Base-by-base conservation (phyloP, 2,329 filamentous ascomycete genomes). In the Fusarium burgessii region DNA sequence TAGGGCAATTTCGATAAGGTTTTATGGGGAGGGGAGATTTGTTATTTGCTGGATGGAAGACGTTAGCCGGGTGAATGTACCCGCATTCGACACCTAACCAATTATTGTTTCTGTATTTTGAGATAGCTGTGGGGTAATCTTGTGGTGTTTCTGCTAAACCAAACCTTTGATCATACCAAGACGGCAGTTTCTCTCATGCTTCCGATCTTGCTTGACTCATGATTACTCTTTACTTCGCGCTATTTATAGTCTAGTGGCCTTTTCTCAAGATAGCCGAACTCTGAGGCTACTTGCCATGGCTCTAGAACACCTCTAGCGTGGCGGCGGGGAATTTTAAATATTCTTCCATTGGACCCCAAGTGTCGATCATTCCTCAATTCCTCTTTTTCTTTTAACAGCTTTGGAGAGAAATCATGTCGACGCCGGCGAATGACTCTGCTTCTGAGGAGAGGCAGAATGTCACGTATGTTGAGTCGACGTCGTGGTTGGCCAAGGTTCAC, bases 401-500 rank as follows among this genome's bases (percentile, higher is more conserved):
- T n/a, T 25, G 20, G 2, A 15, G 20, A 6, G 18, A 6, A 27
- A 35, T 20, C 8, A 68, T 76, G 74, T 51, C 70, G 17, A 47
- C 56, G 3, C 49, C 59, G 4, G 35, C 38, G 6, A 74, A 38
- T 20, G 40, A 38, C 6, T n/a, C 47, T 25, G 32, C 35, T 7
- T 29, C 45, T 17, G 46, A 57, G 11, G 65, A 36, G 27, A 57
- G 27, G 13, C 46, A 27, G 12, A 4, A 20, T 18, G 33, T 58
- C 0, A 36, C 23, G 0, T n/a, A 38, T 23, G 11, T 25, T 3
- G 58, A 73, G 43, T 72, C 74, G 7, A 68, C 62, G 15, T 76
- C 76, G 49, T 79, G 78, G 78, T 61, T 79, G 10, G 77, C 75
- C 7, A 77, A 71, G 6, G 29, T 78, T 1, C 76, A 79, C 55